These are phyloP conservation scores for Anisodus tanguticus DNA, from an alignment of 257 asterid species.

Conservation along the genomic window DNA sequence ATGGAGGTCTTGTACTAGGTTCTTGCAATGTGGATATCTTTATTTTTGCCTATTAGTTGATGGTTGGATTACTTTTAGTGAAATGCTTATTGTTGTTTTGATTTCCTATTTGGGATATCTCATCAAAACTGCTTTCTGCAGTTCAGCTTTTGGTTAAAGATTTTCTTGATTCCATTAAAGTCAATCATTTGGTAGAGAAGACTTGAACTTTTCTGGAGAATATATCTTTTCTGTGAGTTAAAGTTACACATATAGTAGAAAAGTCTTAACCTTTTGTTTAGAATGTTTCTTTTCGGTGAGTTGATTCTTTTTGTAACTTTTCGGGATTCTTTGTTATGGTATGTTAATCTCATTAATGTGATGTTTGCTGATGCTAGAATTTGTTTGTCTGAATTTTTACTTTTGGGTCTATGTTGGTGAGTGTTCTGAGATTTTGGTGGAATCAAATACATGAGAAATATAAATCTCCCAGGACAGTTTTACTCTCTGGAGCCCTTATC, in stretches of 20 bases:
- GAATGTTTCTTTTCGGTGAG: neutral
- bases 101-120: neutral
- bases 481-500: neutral
- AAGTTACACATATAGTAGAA: neutral
- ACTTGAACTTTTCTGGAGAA: neutral
- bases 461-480: neutral
- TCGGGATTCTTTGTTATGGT: neutral
- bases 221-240: neutral
- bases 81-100: neutral
- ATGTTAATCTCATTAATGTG: neutral
- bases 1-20: conserved; percentile 16
- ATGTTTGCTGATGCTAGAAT: neutral
- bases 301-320: conserved; percentile 11
- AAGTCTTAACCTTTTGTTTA: neutral
- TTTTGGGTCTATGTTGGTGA: neutral
- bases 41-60: neutral
- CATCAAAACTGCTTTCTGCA: neutral
- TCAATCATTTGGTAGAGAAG: neutral
- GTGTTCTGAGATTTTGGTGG: neutral
- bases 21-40: neutral
- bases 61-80: neutral
- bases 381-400: neutral
- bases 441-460: neutral
- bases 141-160: conserved; percentile 14
- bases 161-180: conserved; percentile 4